phyloP scores from a whole-genome alignment of 2,329 filamentous ascomycete genomes.

The Monilinia polystroma region DNA sequence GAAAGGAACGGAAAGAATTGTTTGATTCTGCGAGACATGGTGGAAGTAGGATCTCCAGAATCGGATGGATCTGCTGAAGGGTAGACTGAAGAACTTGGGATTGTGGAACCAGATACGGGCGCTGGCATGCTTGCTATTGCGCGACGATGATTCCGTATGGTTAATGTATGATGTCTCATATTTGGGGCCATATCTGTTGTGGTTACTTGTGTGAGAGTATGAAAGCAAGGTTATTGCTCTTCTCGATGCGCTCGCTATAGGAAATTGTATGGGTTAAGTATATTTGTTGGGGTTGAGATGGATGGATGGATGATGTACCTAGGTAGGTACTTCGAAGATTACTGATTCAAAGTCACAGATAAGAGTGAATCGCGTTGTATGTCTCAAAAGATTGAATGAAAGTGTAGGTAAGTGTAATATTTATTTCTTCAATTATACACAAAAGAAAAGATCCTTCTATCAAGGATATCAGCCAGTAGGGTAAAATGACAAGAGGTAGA shows the following conservation, averaged over 20 bases:
- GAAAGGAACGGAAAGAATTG: constrained; percentile 61
- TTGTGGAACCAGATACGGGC: constrained; percentile 23
- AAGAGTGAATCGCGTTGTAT: background rate
- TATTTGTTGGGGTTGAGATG: background rate
- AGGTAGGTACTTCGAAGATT: background rate
- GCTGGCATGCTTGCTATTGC: constrained; percentile 1
- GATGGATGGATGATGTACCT: background rate
- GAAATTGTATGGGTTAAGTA: background rate
- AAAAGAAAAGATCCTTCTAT: background rate
- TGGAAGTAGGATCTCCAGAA: constrained; percentile 32
- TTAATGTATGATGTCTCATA: constrained; percentile 8
- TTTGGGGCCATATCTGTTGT: constrained; percentile 4
- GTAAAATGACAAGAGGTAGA: constrained; percentile 24
- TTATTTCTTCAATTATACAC: constrained; percentile 5
- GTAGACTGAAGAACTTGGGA: constrained; percentile 29
- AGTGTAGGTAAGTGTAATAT: background rate
- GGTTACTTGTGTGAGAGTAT: background rate
- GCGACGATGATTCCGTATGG: constrained; percentile 15
- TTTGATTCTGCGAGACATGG: constrained; percentile 15
- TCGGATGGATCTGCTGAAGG: constrained; percentile 36
- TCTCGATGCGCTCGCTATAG: background rate
- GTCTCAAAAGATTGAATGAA: background rate
- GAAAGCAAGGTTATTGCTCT: background rate
- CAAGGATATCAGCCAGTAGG: background rate
- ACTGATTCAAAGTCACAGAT: constrained; percentile 13